Conservation (phyloP, 768 basidiomycete species). For the Rhizopogon vulgaris region DNA sequence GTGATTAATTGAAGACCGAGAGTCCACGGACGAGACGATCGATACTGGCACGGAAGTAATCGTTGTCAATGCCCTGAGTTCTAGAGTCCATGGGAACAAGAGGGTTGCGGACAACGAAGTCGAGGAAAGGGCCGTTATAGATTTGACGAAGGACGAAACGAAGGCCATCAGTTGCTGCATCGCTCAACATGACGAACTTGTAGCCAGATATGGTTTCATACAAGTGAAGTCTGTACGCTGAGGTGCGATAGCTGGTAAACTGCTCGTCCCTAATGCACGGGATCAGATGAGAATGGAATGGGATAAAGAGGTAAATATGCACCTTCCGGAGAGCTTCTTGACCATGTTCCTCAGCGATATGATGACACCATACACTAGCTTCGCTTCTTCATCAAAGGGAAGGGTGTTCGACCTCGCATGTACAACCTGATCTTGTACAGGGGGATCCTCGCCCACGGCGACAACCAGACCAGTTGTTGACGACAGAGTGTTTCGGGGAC, state of each 20-base stretch:
- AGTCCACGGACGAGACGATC: conserved; percentile 69
- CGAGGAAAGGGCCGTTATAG: conserved; percentile 89
- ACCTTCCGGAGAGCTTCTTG: conserved; percentile 89
- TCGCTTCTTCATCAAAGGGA: conserved; percentile 95
- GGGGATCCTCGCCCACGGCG: conserved; percentile 44
- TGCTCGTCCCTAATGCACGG: conserved; percentile 67
- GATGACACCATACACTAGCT: conserved; percentile 94
- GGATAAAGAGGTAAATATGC: conserved; percentile 7
- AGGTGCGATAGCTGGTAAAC: conserved; percentile 87
- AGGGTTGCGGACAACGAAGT: conserved; percentile 92
- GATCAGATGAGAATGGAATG: not conserved
- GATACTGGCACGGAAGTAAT: conserved; percentile 76
- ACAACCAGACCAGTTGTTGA: conserved; percentile 65
- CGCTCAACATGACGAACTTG: conserved; percentile 93
- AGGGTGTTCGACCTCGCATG: conserved; percentile 42
- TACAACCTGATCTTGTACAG: conserved; percentile 14
- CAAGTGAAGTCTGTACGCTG: conserved; percentile 88
- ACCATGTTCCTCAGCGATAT: conserved; percentile 91
- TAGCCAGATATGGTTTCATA: conserved; percentile 90
- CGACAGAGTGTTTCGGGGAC: conserved; percentile 62
- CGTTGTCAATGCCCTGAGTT: conserved; percentile 86
- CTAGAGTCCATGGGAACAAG: conserved; percentile 77
- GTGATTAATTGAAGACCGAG: conserved; percentile 33
- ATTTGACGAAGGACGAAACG: conserved; percentile 81
- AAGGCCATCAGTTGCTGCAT: conserved; percentile 77